Evolutionary conservation across 2,329 filamentous ascomycete genomes (phyloP).

Genomic region (Aureobasidium sp.): DNA sequence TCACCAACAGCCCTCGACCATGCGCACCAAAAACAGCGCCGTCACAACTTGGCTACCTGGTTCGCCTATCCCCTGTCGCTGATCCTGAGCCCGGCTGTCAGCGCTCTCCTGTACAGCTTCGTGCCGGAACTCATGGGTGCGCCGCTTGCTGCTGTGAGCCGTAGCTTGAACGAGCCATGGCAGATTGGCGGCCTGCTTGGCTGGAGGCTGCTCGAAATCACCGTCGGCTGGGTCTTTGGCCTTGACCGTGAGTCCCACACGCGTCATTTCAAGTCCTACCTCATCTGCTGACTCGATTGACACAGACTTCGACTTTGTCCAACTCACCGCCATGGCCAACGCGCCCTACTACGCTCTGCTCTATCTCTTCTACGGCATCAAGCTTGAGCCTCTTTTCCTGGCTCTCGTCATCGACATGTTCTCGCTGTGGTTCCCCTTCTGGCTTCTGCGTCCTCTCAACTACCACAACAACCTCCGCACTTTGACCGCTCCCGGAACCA

Average conservation of each 20-base stretch:
- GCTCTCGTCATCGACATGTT: slow-evolving; percentile 62
- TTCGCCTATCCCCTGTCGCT: slow-evolving; percentile 40
- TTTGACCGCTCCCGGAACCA: slow-evolving; percentile 37
- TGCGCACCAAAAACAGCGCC: not conserved
- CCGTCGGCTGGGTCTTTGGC: slow-evolving; percentile 63
- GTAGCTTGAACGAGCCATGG: slow-evolving; percentile 54
- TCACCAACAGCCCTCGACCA: not conserved
- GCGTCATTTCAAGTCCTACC: not conserved
- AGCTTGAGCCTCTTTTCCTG: slow-evolving; percentile 51
- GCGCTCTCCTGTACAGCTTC: slow-evolving; percentile 57
- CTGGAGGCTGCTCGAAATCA: slow-evolving; percentile 59
- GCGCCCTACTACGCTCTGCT: slow-evolving; percentile 71
- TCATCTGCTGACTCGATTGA: not conserved
- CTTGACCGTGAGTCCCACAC: slow-evolving; percentile 62
- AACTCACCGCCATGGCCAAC: slow-evolving; percentile 57
- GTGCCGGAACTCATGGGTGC: slow-evolving; percentile 53
- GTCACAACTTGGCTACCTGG: slow-evolving; percentile 3
- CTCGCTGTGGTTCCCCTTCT: slow-evolving; percentile 66
- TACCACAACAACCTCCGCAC: slow-evolving; percentile 46
- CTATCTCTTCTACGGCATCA: slow-evolving; percentile 67
- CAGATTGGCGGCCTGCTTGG: slow-evolving; percentile 52
- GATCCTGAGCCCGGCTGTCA: slow-evolving; percentile 54
- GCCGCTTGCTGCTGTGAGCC: slow-evolving; percentile 62
- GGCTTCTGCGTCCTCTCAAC: slow-evolving; percentile 62
- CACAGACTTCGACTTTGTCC: slow-evolving; percentile 38